Conservation (phyloP, 495 filamentous ascomycete species). For the Penicillium cosmopolitanum region DNA sequence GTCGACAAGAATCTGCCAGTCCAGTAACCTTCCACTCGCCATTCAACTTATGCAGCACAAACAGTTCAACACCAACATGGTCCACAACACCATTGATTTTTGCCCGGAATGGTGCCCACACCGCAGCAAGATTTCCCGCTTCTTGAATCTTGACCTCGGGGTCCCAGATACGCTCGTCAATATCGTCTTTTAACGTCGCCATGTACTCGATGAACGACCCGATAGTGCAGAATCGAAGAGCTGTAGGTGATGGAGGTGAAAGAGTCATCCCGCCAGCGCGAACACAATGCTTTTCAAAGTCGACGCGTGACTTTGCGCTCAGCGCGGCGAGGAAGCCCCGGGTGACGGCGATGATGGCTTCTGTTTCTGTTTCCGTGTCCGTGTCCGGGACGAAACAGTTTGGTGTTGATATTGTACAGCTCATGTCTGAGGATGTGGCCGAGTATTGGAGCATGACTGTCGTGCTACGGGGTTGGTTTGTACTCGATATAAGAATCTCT, state of each 20-base stretch:
- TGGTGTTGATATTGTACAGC: constrained; percentile 23
- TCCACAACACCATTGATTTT: constrained; percentile 45
- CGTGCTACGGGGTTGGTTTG: not conserved
- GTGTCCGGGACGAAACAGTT: constrained; percentile 9
- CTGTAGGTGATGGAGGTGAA: constrained; percentile 34
- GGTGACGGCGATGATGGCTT: constrained; percentile 37
- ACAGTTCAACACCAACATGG: constrained; percentile 46
- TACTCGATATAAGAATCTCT: not conserved
- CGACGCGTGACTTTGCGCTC: constrained; percentile 34
- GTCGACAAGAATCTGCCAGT: constrained; percentile 44
- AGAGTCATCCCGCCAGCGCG: constrained; percentile 45
- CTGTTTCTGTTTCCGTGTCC: constrained; percentile 33
- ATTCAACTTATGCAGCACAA: constrained; percentile 42
- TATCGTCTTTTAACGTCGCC: constrained; percentile 33
- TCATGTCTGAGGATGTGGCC: constrained; percentile 16
- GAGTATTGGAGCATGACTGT: not conserved
- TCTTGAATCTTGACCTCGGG: constrained; percentile 41
- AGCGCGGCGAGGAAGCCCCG: constrained; percentile 41
- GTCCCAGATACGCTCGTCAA: constrained; percentile 45
- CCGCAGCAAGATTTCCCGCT: constrained; percentile 36
- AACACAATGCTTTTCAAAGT: constrained; percentile 45
- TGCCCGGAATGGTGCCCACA: constrained; percentile 46
- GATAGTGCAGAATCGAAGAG: constrained; percentile 45
- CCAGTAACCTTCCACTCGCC: constrained; percentile 47
- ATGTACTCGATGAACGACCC: constrained; percentile 44